Percentiles rank a stretch among this genome's conserved stretches.
These are phyloP conservation scores for Penicillium ochrochloron DNA, from an alignment of 495 filamentous ascomycete species.

Conservation along the genomic window DNA sequence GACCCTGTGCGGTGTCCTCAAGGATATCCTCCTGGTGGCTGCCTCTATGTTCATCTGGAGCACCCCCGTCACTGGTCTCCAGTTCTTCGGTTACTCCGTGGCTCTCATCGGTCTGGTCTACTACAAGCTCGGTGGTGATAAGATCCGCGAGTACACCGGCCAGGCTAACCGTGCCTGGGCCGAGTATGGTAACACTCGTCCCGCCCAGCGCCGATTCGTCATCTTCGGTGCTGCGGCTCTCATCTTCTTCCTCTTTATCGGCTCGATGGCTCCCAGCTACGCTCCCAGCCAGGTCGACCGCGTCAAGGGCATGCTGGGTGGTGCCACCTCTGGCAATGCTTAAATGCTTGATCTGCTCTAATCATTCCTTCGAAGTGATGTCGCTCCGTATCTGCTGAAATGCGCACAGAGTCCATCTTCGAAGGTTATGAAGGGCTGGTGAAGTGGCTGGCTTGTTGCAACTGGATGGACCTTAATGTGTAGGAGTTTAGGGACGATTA, in stretches of 20 bases:
- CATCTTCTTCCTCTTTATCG: conserved; percentile 71
- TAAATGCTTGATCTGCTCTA: conserved; percentile 20
- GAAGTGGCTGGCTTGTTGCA: background rate
- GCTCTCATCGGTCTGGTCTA: conserved; percentile 89
- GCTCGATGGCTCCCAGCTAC: conserved; percentile 58
- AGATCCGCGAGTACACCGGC: conserved; percentile 75
- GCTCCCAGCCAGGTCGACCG: conserved; percentile 44
- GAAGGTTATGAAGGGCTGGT: background rate
- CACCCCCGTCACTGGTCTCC: conserved; percentile 77
- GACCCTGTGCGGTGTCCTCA: conserved; percentile 96
- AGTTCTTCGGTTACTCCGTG: conserved; percentile 94
- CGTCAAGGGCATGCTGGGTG: conserved; percentile 51
- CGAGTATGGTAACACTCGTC: conserved; percentile 78
- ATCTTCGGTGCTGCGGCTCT: conserved; percentile 65
- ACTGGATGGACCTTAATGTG: background rate
- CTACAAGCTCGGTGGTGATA: conserved; percentile 93
- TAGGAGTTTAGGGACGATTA: background rate
- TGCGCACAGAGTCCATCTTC: background rate
- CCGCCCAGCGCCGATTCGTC: conserved; percentile 75
- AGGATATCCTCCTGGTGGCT: conserved; percentile 92
- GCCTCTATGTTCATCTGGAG: conserved; percentile 91
- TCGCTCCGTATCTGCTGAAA: conserved; percentile 5
- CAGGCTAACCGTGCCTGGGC: conserved; percentile 76
- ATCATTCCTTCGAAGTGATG: background rate
- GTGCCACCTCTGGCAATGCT: conserved; percentile 43